These are phyloP conservation scores for Chytriomyces sp. DNA, from an alignment of 192 early-diverging fungal species.

Conservation along the genomic window DNA sequence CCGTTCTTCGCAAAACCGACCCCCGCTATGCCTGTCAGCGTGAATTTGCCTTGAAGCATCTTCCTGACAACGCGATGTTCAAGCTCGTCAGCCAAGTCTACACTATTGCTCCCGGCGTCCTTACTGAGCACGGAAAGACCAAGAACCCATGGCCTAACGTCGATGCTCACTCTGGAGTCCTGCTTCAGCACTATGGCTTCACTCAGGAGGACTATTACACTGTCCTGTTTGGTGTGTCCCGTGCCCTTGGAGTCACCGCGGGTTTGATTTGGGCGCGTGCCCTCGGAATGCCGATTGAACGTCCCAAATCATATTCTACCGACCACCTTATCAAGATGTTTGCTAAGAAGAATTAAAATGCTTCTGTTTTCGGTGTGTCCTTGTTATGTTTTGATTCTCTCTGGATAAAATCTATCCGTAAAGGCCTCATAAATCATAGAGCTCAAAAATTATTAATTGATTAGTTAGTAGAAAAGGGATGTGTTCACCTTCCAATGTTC, in stretches of 20 bases:
- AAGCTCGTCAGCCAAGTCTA: conserved; percentile 94
- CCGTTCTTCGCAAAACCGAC: conserved; percentile 95
- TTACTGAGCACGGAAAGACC: conserved; percentile 99
- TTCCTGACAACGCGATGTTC: conserved; percentile 96
- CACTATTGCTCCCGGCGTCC: conserved; percentile 93
- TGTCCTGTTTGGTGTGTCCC: conserved; percentile 98
- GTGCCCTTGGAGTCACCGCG: conserved; percentile 91
- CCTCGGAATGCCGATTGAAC: conserved; percentile 91
- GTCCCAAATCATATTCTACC: conserved; percentile 87
- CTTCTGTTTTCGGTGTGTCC: no score
- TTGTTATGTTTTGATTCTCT: no score
- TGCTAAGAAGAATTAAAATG: conserved; percentile 51
- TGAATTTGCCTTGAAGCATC: conserved; percentile 98
- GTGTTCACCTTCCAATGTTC: no score
- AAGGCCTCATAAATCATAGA: no score
- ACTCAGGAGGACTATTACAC: conserved; percentile 99
- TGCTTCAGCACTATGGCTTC: conserved; percentile 91
- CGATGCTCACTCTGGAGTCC: conserved; percentile 97
- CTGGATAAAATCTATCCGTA: no score
- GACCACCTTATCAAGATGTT: conserved; percentile 85
- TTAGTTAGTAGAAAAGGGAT: no score
- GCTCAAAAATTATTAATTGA: no score
- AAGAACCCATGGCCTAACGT: conserved; percentile 99
- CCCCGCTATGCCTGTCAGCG: conserved; percentile 98
- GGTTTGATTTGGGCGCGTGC: conserved; percentile 98